Conservation (phyloP, 2,329 filamentous ascomycete species). For the Balansia obtecta region DNA sequence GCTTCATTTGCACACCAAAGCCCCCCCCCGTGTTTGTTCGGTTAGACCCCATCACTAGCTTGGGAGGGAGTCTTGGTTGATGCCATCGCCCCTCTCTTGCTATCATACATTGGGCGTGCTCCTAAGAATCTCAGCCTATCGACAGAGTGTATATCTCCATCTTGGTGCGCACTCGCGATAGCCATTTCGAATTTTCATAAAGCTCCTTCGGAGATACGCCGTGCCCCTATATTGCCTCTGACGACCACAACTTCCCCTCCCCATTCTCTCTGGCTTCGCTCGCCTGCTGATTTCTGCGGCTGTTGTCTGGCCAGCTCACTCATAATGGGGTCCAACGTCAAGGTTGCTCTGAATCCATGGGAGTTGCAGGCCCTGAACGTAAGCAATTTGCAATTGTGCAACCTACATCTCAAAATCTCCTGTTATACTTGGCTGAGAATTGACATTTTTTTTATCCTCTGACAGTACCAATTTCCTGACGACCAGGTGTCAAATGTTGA, state of each 20-base stretch:
- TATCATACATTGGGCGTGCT: not conserved
- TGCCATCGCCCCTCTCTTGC: not conserved
- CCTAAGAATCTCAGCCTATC: not conserved
- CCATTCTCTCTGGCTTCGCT: not conserved
- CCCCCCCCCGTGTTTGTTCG: not conserved
- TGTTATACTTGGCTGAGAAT: not conserved
- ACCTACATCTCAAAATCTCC: not conserved
- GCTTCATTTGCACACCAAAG: not conserved
- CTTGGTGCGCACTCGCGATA: not conserved
- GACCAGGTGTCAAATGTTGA: constrained; percentile 1
- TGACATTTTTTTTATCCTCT: not conserved
- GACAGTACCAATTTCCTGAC: constrained; percentile 11
- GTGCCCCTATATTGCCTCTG: not conserved
- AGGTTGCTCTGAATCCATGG: constrained; percentile 20
- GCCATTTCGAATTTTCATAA: not conserved
- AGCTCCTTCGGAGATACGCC: not conserved
- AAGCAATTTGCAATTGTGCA: constrained; percentile 3
- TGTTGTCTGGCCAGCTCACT: not conserved
- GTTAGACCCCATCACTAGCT: constrained; percentile 1
- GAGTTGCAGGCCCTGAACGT: constrained; percentile 24
- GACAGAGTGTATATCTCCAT: not conserved
- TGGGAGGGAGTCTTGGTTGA: not conserved
- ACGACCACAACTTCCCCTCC: too few species aligned
- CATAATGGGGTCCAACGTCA: constrained; percentile 4
- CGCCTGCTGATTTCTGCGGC: not conserved